These are phyloP conservation scores for Fusarium continuum DNA, from an alignment of 2,329 filamentous ascomycete species.

Conservation along the genomic window DNA sequence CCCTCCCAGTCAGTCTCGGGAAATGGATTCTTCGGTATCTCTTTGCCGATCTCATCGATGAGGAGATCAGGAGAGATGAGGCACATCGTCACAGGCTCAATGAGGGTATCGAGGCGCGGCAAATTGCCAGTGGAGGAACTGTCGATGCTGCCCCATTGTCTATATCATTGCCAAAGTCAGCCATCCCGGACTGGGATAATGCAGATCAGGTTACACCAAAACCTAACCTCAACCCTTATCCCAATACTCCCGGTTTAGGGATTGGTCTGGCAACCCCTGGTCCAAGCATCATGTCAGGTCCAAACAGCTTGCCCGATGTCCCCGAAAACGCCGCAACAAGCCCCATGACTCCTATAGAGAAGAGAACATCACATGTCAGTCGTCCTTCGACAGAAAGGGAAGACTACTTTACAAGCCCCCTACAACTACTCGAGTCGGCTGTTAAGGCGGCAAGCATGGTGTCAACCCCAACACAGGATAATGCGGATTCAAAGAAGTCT, in stretches of 20 bases:
- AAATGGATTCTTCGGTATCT: conserved; percentile 96
- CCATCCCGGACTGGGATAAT: conserved; percentile 50
- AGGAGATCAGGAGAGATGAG: conserved; percentile 86
- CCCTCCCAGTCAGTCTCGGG: conserved; percentile 82
- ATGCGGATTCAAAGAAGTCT: conserved; percentile 60
- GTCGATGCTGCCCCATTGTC: conserved; percentile 68
- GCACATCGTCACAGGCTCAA: conserved; percentile 75
- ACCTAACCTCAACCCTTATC: conserved; percentile 69
- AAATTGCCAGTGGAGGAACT: conserved; percentile 51
- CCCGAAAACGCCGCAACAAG: conserved; percentile 58
- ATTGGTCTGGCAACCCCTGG: conserved; percentile 81
- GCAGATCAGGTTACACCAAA: conserved; percentile 64
- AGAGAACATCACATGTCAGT: conserved; percentile 63
- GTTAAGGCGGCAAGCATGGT: conserved; percentile 60
- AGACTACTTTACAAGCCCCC: conserved; percentile 80
- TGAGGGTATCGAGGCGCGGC: conserved; percentile 67
- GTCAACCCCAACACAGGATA: conserved; percentile 55
- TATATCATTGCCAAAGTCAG: conserved; percentile 58
- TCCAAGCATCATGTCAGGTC: conserved; percentile 37
- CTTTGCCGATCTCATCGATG: conserved; percentile 87
- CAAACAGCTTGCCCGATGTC: conserved; percentile 54
- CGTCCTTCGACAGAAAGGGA: conserved; percentile 70
- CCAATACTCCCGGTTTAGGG: conserved; percentile 77
- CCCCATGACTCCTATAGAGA: conserved; percentile 61
- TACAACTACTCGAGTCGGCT: conserved; percentile 58